Evolutionary conservation across 306 rosid genomes (phyloP).

Genomic region (Cucurbita argyrosperma): DNA sequence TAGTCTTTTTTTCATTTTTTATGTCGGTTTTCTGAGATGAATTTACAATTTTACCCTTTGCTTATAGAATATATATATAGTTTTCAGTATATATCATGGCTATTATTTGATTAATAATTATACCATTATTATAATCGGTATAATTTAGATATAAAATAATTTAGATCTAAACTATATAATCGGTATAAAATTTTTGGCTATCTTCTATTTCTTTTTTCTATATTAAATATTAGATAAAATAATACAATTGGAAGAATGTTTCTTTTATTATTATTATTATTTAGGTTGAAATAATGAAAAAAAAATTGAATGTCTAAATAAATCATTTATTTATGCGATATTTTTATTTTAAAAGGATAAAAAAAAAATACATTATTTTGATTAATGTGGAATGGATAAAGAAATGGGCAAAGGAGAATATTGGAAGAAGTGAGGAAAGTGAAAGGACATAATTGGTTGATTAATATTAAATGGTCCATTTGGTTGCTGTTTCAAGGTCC

Average conservation of each 20-base stretch:
- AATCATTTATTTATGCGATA: too few relatives aligned
- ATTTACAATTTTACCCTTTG: background rate
- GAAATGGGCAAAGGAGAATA: background rate
- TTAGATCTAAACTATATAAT: background rate
- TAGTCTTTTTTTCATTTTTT: background rate
- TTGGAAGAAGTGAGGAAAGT: background rate
- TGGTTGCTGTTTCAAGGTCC: background rate
- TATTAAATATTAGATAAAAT: background rate
- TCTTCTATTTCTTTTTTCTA: background rate
- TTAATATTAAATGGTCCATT: constrained; percentile 2
- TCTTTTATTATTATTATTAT: background rate
- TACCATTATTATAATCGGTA: background rate
- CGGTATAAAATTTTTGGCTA: background rate
- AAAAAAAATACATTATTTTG: too few relatives aligned
- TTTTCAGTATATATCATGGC: background rate
- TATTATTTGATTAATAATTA: background rate
- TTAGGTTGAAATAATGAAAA: too few relatives aligned
- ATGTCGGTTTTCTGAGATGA: background rate
- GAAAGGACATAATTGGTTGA: background rate
- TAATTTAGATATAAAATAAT: background rate
- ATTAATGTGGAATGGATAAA: background rate
- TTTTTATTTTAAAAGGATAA: too few relatives aligned
- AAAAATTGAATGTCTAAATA: too few relatives aligned
- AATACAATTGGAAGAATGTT: background rate
- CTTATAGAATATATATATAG: background rate